Evolutionary conservation across 441 rosid genomes (phyloP).

Genomic region (California macrophylla): DNA sequence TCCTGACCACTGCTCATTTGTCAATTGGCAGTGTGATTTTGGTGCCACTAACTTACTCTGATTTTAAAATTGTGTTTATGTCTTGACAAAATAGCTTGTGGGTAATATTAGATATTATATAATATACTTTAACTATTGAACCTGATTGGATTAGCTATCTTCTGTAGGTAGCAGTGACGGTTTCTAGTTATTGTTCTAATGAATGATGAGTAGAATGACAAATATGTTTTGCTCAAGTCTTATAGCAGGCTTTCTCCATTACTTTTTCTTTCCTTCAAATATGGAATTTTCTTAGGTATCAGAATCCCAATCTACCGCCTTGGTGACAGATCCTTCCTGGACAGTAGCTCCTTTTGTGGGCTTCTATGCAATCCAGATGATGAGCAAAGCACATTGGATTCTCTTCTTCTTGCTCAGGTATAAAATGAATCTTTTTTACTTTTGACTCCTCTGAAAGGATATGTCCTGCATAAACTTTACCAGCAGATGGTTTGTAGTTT

Average conservation of each 20-base stretch:
- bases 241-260: constrained; percentile 1
- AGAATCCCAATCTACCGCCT: constrained; percentile 26
- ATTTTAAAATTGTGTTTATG: neutral
- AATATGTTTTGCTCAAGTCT: neutral
- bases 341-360: constrained; percentile 14
- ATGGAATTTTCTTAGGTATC: constrained; percentile 21
- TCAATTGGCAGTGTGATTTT: neutral
- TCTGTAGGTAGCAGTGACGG: neutral
- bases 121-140: neutral
- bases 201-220: neutral
- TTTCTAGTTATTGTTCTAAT: neutral
- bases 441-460: neutral
- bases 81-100: neutral
- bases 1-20: neutral
- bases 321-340: constrained; percentile 21
- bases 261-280: neutral
- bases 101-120: neutral
- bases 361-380: constrained; percentile 16
- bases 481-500: neutral
- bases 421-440: neutral
- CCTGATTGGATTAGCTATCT: constrained; percentile 1
- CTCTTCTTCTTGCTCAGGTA: constrained; percentile 36
- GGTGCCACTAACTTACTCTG: neutral
- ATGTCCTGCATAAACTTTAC: neutral
- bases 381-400: constrained; percentile 32